Conservation (phyloP, 2,329 filamentous ascomycete species). For the Berkeleyomyces rouxiae region DNA sequence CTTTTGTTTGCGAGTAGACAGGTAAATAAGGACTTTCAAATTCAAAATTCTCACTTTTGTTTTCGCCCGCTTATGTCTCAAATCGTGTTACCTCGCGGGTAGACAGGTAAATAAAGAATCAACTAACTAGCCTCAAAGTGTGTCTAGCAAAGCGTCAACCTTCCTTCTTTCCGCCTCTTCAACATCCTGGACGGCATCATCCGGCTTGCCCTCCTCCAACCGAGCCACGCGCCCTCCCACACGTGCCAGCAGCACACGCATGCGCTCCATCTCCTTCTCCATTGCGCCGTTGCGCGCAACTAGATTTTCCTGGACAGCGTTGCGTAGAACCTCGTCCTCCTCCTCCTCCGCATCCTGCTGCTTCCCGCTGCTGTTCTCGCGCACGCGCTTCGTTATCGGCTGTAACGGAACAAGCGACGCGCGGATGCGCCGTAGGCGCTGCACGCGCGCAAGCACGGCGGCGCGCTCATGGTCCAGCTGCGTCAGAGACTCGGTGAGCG, state of each 20-base stretch:
- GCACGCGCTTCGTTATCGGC: conserved; percentile 3
- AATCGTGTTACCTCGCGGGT: background rate
- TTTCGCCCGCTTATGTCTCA: too few relatives aligned
- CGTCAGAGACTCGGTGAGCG: conserved; percentile 27
- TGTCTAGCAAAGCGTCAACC: conserved; percentile 8
- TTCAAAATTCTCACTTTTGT: too few relatives aligned
- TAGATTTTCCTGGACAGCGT: conserved; percentile 46
- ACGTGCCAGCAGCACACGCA: conserved; percentile 44
- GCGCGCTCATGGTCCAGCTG: conserved; percentile 27
- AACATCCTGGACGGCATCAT: background rate
- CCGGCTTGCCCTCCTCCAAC: conserved; percentile 17
- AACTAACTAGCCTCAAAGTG: background rate
- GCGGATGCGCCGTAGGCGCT: conserved; percentile 32
- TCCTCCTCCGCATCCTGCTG: background rate
- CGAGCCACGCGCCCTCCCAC: conserved; percentile 37
- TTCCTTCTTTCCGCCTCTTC: conserved; percentile 1
- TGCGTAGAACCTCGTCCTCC: conserved; percentile 17
- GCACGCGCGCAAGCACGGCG: conserved; percentile 25
- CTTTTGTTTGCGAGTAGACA: too few relatives aligned
- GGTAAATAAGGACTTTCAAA: too few relatives aligned
- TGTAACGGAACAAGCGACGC: conserved; percentile 34
- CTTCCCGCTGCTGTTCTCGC: conserved; percentile 13
- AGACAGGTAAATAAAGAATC: background rate
- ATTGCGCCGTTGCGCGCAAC: conserved; percentile 48
- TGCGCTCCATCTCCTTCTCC: conserved; percentile 48